Evolutionary conservation across 345 rosid genomes (phyloP), one percentile per base, ranked within the genome.

Genomic region (Populus alba): DNA sequence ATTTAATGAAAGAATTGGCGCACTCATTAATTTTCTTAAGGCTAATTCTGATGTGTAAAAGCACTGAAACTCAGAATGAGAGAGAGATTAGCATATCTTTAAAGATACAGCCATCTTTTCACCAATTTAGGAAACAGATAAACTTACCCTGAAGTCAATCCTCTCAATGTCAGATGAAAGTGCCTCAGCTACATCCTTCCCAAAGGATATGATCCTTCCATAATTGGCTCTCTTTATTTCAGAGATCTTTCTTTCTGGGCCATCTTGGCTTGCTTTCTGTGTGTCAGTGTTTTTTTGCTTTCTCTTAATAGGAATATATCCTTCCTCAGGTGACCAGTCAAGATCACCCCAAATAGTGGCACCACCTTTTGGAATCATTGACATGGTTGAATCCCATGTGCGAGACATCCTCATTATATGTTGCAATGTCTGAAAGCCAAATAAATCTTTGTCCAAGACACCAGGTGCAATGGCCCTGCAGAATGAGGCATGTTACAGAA

Each of bases 391-490:
- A 90, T 96, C 98, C 98, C 97, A 96, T 16, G 94, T 84, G 20
- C 97, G 93, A 67, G 90, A 88, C 97, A 91, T 91, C 84, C 82
- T 89, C 98, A 96, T 91, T 59, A 87, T 81, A 72, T 84, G 95
- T 81, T 94, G 91, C 85, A 94, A 76, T 31, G 98, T 96, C 82
- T 96, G 99, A 81, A 91, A 83, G 70, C 89, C 87, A 77, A 96
- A 92, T 78, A 94, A 71, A 82, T 96, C 99, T 20, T 76, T 91
- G 65, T 93, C 89, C 84, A 96, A 85, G 81, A 96, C 86, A 31
- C 97, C 95, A 12, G 98, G 99, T 41, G 97, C 91, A 74, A 91
- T 87, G 33, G 97, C 95, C 93, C 99, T 96, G 99, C 83, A 88
- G 80, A 77, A 70, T 59, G 37, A 38, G 16, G 16, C 12, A 53